Evolutionary conservation across 495 filamentous ascomycete genomes (phyloP).

Genomic region (Xylaria curta): DNA sequence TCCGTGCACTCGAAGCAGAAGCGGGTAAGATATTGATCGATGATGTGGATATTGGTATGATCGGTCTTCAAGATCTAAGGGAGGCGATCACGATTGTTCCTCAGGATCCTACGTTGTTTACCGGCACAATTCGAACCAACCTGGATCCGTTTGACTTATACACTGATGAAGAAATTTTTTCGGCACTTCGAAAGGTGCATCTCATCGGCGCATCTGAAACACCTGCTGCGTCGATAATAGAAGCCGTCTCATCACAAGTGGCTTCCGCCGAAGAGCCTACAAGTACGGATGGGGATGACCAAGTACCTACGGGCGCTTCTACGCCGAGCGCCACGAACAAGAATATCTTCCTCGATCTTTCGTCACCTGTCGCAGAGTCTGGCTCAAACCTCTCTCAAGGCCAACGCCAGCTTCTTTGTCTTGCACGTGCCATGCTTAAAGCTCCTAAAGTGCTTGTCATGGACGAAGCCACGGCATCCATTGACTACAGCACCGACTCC

Average conservation of each 20-base stretch:
- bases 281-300: constrained; percentile 26
- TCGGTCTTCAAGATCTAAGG: constrained; percentile 89
- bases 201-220: constrained; percentile 72
- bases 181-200: constrained; percentile 86
- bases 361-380: constrained; percentile 84
- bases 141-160: constrained; percentile 93
- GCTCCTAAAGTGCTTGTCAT: constrained; percentile 91
- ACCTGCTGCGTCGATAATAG: constrained; percentile 21
- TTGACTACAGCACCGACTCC: constrained; percentile 93
- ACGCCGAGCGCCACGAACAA: constrained; percentile 70
- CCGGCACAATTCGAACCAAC: constrained; percentile 92
- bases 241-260: not conserved
- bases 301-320: constrained; percentile 32
- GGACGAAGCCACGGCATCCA: constrained; percentile 98
- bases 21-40: constrained; percentile 90
- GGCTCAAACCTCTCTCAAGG: constrained; percentile 97
- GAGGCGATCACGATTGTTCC: constrained; percentile 97
- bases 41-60: constrained; percentile 82
- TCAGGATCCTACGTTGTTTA: constrained; percentile 97
- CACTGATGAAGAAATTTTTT: constrained; percentile 91
- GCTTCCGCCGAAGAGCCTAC: constrained; percentile 27
- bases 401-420: constrained; percentile 92
- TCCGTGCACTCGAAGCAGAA: constrained; percentile 94
- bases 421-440: constrained; percentile 93
- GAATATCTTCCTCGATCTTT: constrained; percentile 91